Evolutionary conservation across 768 basidiomycete species (phyloP).

Genomic region (Pleurotus djamor): DNA sequence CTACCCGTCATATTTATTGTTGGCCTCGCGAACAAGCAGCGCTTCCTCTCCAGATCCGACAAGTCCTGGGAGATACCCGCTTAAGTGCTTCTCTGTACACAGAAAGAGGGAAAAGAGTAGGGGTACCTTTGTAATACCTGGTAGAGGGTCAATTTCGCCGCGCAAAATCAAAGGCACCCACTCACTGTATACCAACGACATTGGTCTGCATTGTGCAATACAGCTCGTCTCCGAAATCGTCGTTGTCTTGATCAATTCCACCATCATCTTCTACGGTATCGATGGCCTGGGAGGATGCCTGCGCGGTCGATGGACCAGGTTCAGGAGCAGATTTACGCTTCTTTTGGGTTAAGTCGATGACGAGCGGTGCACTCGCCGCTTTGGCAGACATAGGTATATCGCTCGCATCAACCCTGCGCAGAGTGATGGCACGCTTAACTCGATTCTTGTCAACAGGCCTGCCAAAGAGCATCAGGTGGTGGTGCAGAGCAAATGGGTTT

Average conservation of each 20-base stretch:
- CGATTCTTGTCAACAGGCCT: conserved; percentile 64
- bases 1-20: conserved; percentile 67
- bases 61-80: conserved; percentile 43
- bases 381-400: conserved; percentile 54
- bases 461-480: background rate
- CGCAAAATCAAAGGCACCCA: background rate
- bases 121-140: conserved; percentile 15
- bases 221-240: conserved; percentile 63
- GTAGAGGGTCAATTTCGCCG: conserved; percentile 25
- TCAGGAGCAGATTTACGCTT: conserved; percentile 42
- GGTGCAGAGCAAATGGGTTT: background rate
- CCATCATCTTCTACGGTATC: conserved; percentile 31
- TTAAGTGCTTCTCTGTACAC: conserved; percentile 6
- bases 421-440: conserved; percentile 55
- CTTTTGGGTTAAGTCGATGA: conserved; percentile 27
- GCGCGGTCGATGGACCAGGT: background rate
- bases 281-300: conserved; percentile 6
- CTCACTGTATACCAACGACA: conserved; percentile 81
- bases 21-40: conserved; percentile 59
- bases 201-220: conserved; percentile 57
- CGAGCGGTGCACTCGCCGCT: conserved; percentile 9
- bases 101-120: background rate
- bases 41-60: conserved; percentile 84
- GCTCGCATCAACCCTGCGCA: conserved; percentile 48
- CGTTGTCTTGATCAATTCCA: conserved; percentile 39